Evolutionary conservation across 768 basidiomycete species (phyloP).

Genomic region (Tulasnella sp.): DNA sequence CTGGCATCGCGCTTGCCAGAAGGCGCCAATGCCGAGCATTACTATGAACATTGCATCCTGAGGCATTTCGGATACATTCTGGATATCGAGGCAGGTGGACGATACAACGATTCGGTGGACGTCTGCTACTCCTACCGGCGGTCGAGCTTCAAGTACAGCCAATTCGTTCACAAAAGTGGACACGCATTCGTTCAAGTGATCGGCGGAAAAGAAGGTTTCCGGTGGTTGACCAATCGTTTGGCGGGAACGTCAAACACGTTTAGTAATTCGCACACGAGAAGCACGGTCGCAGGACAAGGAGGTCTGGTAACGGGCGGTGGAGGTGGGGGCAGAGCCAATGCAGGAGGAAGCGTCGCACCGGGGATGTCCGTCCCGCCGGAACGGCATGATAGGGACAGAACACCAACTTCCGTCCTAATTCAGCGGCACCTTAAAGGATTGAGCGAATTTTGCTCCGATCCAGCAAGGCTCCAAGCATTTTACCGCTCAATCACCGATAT

Average conservation of each 20-base stretch:
- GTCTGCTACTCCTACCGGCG: slow-evolving; percentile 86
- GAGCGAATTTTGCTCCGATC: slow-evolving; percentile 53
- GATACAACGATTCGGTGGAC: slow-evolving; percentile 73
- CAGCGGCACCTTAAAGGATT: slow-evolving; percentile 29
- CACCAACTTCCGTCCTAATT: slow-evolving; percentile 28
- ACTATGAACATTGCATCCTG: slow-evolving; percentile 73
- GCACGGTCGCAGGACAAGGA: neutral
- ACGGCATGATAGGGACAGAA: slow-evolving; percentile 44
- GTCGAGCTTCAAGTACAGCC: slow-evolving; percentile 63
- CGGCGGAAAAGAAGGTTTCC: slow-evolving; percentile 65
- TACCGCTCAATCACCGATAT: slow-evolving; percentile 59
- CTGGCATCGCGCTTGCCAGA: slow-evolving; percentile 57
- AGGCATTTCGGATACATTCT: slow-evolving; percentile 66
- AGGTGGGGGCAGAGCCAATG: slow-evolving; percentile 45
- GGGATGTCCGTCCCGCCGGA: neutral
- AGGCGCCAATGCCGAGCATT: slow-evolving; percentile 49
- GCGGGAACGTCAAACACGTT: slow-evolving; percentile 38
- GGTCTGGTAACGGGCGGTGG: neutral
- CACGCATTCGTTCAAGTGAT: slow-evolving; percentile 84
- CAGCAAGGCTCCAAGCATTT: slow-evolving; percentile 42
- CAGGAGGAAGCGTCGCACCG: slow-evolving; percentile 17
- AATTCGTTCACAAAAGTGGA: slow-evolving; percentile 86
- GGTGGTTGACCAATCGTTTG: slow-evolving; percentile 82
- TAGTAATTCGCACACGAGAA: neutral
- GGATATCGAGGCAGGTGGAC: slow-evolving; percentile 54